These are phyloP conservation scores for Berberis vulgaris DNA, from an alignment of 164 flowering plant species.

Conservation along the genomic window DNA sequence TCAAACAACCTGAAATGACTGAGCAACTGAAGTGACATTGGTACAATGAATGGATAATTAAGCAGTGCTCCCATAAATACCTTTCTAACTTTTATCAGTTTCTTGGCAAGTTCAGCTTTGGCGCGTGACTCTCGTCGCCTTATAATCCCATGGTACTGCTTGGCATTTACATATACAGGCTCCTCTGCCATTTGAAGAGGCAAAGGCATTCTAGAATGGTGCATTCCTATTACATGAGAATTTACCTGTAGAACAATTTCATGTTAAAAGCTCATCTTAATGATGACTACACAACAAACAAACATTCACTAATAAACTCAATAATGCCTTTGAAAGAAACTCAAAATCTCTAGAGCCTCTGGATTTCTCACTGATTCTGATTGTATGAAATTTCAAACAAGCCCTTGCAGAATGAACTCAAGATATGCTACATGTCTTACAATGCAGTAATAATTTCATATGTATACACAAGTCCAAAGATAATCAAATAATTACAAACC, in stretches of 20 bases:
- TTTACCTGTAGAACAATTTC: slow-evolving; percentile 37
- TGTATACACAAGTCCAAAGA: too few species aligned
- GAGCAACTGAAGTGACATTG: not conserved
- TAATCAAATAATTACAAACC: too few species aligned
- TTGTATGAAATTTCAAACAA: too few species aligned
- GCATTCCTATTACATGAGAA: slow-evolving; percentile 69
- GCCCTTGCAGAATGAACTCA: too few species aligned
- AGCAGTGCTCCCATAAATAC: slow-evolving; percentile 22
- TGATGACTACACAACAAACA: not conserved
- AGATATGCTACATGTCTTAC: too few species aligned
- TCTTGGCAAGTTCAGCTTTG: slow-evolving; percentile 87
- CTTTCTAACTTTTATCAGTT: slow-evolving; percentile 76
- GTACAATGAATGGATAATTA: not conserved
- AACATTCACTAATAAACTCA: not conserved
- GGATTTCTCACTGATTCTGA: too few species aligned
- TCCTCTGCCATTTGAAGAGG: slow-evolving; percentile 90
- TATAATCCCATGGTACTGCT: slow-evolving; percentile 84
- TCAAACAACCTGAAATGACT: not conserved
- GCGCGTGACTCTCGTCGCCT: slow-evolving; percentile 96
- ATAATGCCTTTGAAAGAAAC: too few species aligned
- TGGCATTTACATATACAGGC: slow-evolving; percentile 97
- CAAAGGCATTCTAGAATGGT: slow-evolving; percentile 73
- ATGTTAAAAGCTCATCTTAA: not conserved
- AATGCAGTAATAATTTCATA: too few species aligned
- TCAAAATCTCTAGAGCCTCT: too few species aligned